phyloP scores from a whole-genome alignment of 345 rosid genomes.

The Gossypium longicalyx region DNA sequence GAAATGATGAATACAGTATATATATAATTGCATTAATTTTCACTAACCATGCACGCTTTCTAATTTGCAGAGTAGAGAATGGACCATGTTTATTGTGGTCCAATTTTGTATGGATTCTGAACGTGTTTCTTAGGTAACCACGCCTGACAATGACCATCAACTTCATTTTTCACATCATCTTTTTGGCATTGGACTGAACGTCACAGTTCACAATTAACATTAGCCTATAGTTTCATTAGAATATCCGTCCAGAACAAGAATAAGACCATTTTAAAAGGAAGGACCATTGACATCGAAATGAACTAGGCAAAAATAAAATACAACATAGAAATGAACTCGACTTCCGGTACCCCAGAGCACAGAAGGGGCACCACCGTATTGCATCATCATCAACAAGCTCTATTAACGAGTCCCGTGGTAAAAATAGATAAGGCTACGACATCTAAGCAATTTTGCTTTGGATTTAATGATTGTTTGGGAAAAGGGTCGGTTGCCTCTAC shows the following conservation, averaged over 20 bases:
- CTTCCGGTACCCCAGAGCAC: constrained; percentile 15
- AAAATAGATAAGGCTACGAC: constrained; percentile 4
- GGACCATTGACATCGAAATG: not conserved
- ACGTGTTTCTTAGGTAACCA: not conserved
- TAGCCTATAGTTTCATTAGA: constrained; percentile 2
- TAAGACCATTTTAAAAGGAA: not conserved
- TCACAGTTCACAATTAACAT: not conserved
- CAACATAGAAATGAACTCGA: constrained; percentile 13
- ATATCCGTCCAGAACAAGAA: constrained; percentile 20
- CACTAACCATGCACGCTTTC: constrained; percentile 9
- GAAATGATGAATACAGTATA: not conserved
- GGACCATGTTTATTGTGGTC: constrained; percentile 5
- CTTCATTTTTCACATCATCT: not conserved
- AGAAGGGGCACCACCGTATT: constrained; percentile 9
- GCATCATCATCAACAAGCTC: constrained; percentile 17
- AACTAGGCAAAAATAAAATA: not conserved
- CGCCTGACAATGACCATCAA: not conserved
- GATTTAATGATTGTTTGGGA: constrained; percentile 23
- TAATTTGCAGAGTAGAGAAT: not conserved
- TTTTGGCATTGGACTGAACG: not conserved
- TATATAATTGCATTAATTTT: not conserved
- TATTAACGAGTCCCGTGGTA: not conserved
- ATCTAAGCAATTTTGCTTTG: constrained; percentile 5
- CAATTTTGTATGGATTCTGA: not conserved
- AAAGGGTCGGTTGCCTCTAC: constrained; percentile 21